Evolutionary conservation across 2,329 filamentous ascomycete genomes (phyloP).

Genomic region (Fonsecaea multimorphosa): DNA sequence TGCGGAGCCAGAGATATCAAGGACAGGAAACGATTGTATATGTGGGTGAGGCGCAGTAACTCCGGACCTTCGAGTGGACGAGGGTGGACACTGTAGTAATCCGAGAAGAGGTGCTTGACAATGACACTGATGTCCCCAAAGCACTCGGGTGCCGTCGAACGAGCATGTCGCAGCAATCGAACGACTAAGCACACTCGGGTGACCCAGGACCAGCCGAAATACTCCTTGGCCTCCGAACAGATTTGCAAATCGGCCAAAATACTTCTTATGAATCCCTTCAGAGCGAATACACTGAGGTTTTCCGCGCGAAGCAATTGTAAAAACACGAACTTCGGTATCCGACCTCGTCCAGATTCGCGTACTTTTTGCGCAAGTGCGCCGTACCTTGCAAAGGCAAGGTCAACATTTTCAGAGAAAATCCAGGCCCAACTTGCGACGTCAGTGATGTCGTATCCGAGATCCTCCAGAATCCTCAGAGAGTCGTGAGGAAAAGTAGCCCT

Average conservation of each 20-base stretch:
- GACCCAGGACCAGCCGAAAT: conserved; percentile 26
- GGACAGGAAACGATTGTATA: conserved; percentile 57
- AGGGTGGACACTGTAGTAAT: conserved; percentile 16
- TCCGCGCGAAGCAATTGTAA: conserved; percentile 55
- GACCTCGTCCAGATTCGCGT: conserved; percentile 24
- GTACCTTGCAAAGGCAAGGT: conserved; percentile 48
- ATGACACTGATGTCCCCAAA: conserved; percentile 52
- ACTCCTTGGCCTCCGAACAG: conserved; percentile 16
- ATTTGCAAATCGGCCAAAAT: conserved; percentile 20
- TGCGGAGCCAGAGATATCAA: conserved; percentile 57
- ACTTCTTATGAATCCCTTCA: conserved; percentile 50
- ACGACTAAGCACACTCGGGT: conserved; percentile 46
- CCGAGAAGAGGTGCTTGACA: conserved; percentile 26
- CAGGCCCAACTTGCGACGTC: conserved; percentile 57
- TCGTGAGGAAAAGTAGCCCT: conserved; percentile 44
- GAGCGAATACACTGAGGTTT: conserved; percentile 49
- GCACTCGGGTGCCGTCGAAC: conserved; percentile 55
- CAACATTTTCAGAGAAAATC: conserved; percentile 49
- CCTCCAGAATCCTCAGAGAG: conserved; percentile 42
- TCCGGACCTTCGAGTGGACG: conserved; percentile 16
- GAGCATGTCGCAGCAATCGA: conserved; percentile 59
- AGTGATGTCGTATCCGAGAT: conserved; percentile 44
- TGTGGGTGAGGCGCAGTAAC: conserved; percentile 25
- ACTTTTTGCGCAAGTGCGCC: conserved; percentile 42
- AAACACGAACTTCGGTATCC: conserved; percentile 55